A percentile compares a stretch with the other conserved stretches of the same genome.
These are phyloP conservation scores for Fusarium sp. DNA, from an alignment of 2,329 filamentous ascomycete species.

Conservation along the genomic window DNA sequence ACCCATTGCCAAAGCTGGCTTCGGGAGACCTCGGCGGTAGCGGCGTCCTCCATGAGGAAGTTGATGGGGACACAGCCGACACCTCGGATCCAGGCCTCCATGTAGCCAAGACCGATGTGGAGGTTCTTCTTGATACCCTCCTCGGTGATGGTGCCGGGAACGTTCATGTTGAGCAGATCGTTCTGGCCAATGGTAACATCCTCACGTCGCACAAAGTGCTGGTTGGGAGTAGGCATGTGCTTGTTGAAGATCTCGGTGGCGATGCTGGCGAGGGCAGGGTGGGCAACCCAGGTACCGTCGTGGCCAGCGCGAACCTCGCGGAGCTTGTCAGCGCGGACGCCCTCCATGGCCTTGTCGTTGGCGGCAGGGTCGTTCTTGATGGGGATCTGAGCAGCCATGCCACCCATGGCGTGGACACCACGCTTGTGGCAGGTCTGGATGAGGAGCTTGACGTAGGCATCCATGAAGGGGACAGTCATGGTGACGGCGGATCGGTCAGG, in stretches of 20 bases:
- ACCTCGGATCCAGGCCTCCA: constrained; percentile 97
- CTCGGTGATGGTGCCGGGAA: constrained; percentile 91
- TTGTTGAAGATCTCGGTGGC: constrained; percentile 96
- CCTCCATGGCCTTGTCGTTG: constrained; percentile 95
- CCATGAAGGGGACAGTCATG: constrained; percentile 99
- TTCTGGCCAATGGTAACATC: constrained; percentile 88
- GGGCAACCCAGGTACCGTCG: constrained; percentile 97
- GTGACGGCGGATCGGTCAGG: constrained; percentile 92
- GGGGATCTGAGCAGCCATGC: constrained; percentile 98
- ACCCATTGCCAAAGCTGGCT: constrained; percentile 98
- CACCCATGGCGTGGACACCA: constrained; percentile 98
- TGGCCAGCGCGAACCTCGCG: constrained; percentile 95
- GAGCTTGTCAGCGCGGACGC: constrained; percentile 93
- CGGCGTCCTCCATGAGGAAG: constrained; percentile 98
- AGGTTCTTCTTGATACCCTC: constrained; percentile 97
- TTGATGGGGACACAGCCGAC: constrained; percentile 98
- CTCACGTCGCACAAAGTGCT: constrained; percentile 90
- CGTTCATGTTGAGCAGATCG: constrained; percentile 97
- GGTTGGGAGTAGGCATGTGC: constrained; percentile 98
- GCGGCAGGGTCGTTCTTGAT: constrained; percentile 94
- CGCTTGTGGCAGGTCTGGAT: constrained; percentile 98
- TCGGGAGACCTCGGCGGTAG: constrained; percentile 94
- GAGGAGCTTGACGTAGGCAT: constrained; percentile 93
- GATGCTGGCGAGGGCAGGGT: constrained; percentile 90
- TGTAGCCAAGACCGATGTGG: constrained; percentile 95